A percentile compares a stretch with the other conserved stretches of the same genome.
These are phyloP conservation scores for Coelastrella sp. DNA, from an alignment of 139 green algal genomes.

Conservation along the genomic window DNA sequence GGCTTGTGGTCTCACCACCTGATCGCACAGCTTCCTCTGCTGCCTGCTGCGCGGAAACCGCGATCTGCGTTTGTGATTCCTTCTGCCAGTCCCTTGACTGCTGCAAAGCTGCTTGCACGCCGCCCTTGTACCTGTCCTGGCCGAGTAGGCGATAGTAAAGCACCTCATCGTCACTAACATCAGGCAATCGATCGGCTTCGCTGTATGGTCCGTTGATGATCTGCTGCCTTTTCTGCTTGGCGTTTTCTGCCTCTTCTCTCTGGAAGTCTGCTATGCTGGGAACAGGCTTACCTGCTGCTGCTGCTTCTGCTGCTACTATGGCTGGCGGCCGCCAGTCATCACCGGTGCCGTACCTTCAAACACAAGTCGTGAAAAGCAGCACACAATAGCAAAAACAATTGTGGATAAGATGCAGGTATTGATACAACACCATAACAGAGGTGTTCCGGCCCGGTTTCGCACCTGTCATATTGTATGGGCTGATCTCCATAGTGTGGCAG, in stretches of 20 bases:
- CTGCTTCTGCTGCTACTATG: slow-evolving; percentile 13
- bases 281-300: background rate
- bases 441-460: background rate
- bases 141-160: background rate
- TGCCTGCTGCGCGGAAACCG: background rate
- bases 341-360: background rate
- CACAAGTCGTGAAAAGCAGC: background rate
- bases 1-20: background rate
- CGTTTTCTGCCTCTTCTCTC: background rate
- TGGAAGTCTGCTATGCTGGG: slow-evolving; percentile 22
- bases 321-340: slow-evolving; percentile 24
- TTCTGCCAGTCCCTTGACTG: background rate
- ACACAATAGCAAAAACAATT: too few species aligned
- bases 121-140: slow-evolving; percentile 38
- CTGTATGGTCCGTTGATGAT: slow-evolving; percentile 3
- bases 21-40: background rate
- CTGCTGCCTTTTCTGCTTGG: background rate
- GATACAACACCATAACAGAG: too few species aligned
- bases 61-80: background rate
- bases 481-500: slow-evolving; percentile 24
- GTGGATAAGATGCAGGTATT: too few species aligned
- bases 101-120: slow-evolving; percentile 22
- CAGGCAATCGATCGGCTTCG: background rate
- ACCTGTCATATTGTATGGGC: slow-evolving; percentile 32
- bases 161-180: slow-evolving; percentile 25